Evolutionary conservation across 192 early-diverging fungal genomes (phyloP).

Genomic region (Coemansia umbellata): DNA sequence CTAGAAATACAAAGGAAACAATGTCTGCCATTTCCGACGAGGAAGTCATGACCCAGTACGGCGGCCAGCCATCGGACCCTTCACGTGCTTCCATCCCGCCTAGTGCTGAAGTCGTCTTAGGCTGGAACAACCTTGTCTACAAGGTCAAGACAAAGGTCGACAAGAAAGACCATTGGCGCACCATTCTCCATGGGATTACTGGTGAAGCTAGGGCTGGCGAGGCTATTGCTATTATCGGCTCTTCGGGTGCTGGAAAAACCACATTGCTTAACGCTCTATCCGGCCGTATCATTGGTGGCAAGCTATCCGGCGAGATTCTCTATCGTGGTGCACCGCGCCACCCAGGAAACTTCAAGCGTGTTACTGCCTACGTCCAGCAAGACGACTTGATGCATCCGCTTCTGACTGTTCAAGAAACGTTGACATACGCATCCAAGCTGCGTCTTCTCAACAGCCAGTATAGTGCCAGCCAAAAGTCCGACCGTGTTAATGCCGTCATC

Average conservation of each 20-base stretch:
- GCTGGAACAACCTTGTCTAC: slow-evolving; percentile 41
- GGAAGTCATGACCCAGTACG: slow-evolving; percentile 29
- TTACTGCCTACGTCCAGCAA: slow-evolving; percentile 52
- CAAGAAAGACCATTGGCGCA: slow-evolving; percentile 14
- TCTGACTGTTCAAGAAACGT: slow-evolving; percentile 74
- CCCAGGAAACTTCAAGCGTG: slow-evolving; percentile 46
- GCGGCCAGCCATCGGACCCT: slow-evolving; percentile 7
- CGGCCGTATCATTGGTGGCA: slow-evolving; percentile 59
- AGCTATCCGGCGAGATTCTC: slow-evolving; percentile 52
- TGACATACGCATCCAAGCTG: slow-evolving; percentile 72
- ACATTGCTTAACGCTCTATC: slow-evolving; percentile 80
- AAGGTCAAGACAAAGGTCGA: slow-evolving; percentile 35
- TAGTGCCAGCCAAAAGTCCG: slow-evolving; percentile 47
- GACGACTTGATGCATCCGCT: slow-evolving; percentile 57
- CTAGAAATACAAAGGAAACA: neutral
- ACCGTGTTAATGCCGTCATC: slow-evolving; percentile 64
- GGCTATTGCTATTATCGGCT: slow-evolving; percentile 87
- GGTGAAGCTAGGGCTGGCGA: slow-evolving; percentile 73
- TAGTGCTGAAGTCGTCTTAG: slow-evolving; percentile 27
- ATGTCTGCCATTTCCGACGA: slow-evolving; percentile 34
- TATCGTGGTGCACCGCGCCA: slow-evolving; percentile 53
- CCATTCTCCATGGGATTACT: slow-evolving; percentile 64
- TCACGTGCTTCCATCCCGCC: neutral
- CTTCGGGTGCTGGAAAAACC: slow-evolving; percentile 88
- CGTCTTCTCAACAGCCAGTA: slow-evolving; percentile 59